A percentile compares a stretch with the other conserved stretches of the same genome.
These are phyloP conservation scores for Mallotus japonicus DNA, from an alignment of 441 rosid species.

Conservation along the genomic window DNA sequence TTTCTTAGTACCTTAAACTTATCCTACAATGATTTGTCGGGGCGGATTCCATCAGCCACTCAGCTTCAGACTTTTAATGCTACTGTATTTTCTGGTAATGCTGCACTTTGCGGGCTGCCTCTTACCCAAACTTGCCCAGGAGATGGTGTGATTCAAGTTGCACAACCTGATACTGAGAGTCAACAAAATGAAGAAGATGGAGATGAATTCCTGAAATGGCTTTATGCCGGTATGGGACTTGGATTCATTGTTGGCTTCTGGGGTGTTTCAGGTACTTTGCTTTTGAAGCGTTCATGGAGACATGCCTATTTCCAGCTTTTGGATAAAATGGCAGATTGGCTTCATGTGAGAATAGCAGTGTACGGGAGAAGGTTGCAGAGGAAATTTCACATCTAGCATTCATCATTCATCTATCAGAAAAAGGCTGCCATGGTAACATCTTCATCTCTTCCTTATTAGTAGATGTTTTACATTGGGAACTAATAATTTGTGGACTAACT, in stretches of 20 bases:
- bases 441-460: no score
- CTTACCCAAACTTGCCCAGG: not conserved
- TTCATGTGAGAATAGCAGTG: not conserved
- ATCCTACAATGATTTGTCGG: conserved; percentile 15
- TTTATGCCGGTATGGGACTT: not conserved
- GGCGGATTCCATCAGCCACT: conserved; percentile 19
- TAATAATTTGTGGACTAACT: no score
- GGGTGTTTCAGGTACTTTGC: not conserved
- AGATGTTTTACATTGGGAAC: no score
- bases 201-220: not conserved
- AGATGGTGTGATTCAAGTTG: not conserved
- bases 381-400: not conserved
- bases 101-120: conserved; percentile 7
- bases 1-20: conserved; percentile 13
- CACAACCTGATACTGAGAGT: not conserved
- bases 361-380: not conserved
- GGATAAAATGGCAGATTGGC: not conserved
- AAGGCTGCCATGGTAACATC: no score
- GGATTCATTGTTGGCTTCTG: not conserved
- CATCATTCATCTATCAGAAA: no score
- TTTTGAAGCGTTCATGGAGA: no score
- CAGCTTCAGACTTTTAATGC: conserved; percentile 21
- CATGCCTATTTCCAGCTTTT: not conserved
- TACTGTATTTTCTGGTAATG: not conserved
- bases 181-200: not conserved